Evolutionary conservation across 805 yeast genomes (phyloP), one percentile per base, ranked within the genome.

Genomic region (Nakazawaea laoshanensis): DNA sequence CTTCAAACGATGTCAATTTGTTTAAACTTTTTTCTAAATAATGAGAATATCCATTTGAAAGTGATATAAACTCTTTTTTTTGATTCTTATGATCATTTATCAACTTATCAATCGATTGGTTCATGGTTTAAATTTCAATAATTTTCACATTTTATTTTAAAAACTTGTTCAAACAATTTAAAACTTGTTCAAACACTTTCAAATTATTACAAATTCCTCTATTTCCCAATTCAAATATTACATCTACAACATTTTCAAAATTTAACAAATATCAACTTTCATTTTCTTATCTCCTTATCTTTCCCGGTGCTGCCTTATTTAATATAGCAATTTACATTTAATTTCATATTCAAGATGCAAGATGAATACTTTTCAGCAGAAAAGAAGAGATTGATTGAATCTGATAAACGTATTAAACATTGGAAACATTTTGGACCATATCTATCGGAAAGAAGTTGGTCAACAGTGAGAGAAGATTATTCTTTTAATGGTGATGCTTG

Each of bases 381-480:
- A 23, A 26, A 11, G 26, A 34, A 42, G 32, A 55, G 73, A 10
- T 52, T 69, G n/a, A 31, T 38, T 7, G 61, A 67, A 36, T 70
- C 69, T 41, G 49, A 46, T 19, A 44, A 51, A 10, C 55, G 51
- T 30, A 36, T 42, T 12, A 60, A 74, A 54, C 79, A 81, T 54
- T 84, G 92, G 86, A 72, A 77, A 46, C 67, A 82, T 39, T 87
- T 95, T 95, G 96, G 96, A 6, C 87, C 95, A 3, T 87, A 85
- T 49, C 66, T 86, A 30, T 74, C 86, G 31, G 96, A 88, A 55
- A 69, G 96, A 33, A 85, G 83, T 43, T 84, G 95, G 94, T 75
- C 83, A 20, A 73, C 85, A 1, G 89, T 83, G 4, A 63, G 96
- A 39, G 96, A 87, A 56, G 96, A 86, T 52, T 87, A 87, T 55